Evolutionary conservation across 768 basidiomycete species (phyloP), one percentile per base, ranked within the genome.

Genomic region (Lentinus brumalis): DNA sequence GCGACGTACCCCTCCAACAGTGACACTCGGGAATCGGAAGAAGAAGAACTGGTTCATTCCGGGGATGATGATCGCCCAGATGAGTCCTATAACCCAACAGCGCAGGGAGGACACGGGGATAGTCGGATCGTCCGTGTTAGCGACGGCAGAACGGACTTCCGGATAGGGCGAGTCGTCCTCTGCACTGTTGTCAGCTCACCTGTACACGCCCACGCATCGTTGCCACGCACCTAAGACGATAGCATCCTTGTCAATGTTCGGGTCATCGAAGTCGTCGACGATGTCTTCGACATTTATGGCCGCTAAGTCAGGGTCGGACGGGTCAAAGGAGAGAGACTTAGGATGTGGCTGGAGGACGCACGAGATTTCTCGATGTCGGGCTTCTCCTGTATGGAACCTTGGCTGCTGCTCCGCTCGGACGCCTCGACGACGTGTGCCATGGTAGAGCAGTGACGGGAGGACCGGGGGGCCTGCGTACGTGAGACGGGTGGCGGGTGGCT

Each of bases 31-130:
- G 68, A 84, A 88, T 12, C 88, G 86, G 75, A 91, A 89, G 79
- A 83, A 87, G 75, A 90, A 87, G 76, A 90, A 88, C 62, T 89
- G 89, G 68, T 92, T 89, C 53, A 85, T 73, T 35, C 84, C 85
- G 12, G 85, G 82, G 46, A 86, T 79, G 29, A 86, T 53, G 47
- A 83, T 77, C 4, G 85, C 79, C 79, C 81, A 86, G n/a, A 78
- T 70, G 30, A 84, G 53, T 39, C 85, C 83, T 50, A 86, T 75
- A 44, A 84, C 64, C 75, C 75, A 76, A 12, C 66, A 66, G 31
- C 75, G 73, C 29, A 76, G 60, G 5, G 85, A 84, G 18, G 81
- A 77, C 30, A 78, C 78, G 29, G 83, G 83, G 78, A 87, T 85
- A 26, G 75, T 73, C 10, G 82, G 80, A 66, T 87, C 86, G 67